Evolutionary conservation across 306 rosid genomes (phyloP), one percentile per base, ranked within the genome.

Genomic region (Dicorynia guianensis): DNA sequence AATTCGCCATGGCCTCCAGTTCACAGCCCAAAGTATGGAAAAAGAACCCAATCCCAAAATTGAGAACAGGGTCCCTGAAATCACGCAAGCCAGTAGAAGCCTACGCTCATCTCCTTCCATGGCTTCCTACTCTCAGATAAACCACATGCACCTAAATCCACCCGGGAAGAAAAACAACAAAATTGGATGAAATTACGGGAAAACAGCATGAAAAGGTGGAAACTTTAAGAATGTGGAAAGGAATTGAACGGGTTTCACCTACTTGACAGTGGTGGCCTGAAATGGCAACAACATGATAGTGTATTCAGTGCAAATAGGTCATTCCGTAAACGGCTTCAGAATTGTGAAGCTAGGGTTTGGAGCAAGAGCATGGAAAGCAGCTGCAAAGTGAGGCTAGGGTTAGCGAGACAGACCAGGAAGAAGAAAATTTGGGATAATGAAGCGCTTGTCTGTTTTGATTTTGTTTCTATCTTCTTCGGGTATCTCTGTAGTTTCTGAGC

Each of bases 1-100:
- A 85, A 96, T 92, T 86, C 99, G 86, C 99, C 99, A 96, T 5
- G 99, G 99, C 81, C 99, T 89, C 99, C 99, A 96, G 75, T 96
- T 96, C 47, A 96, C 98, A 77, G 91, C 88, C 99, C 99, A 96
- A 0, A 96, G 96, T 68, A 96, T 85, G 71, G 84, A 85, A 79
- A 92, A 89, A 12, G 99, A 92, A 79, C 90, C 96, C 7, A 86
- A 81, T 44, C 93, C 98, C 83, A 96, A 74, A 79, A 86, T 77
- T 11, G 96, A 84, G 85, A 92, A 92, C 78, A 96, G 95, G 78
- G 90, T 64, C 75, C 99, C 99, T 15, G 91, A 90, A 85, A 96
- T 90, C 76, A 84, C 84, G 71, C 91, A 96, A 64, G 98, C 90
- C 61, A 96, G 83, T 30, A 92, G 81, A 83, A 96, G 49, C 74